Percentiles rank a stretch among this genome's conserved stretches.
Conservation (phyloP, 257 asterid species). For the Solanum lignicaule region DNA sequence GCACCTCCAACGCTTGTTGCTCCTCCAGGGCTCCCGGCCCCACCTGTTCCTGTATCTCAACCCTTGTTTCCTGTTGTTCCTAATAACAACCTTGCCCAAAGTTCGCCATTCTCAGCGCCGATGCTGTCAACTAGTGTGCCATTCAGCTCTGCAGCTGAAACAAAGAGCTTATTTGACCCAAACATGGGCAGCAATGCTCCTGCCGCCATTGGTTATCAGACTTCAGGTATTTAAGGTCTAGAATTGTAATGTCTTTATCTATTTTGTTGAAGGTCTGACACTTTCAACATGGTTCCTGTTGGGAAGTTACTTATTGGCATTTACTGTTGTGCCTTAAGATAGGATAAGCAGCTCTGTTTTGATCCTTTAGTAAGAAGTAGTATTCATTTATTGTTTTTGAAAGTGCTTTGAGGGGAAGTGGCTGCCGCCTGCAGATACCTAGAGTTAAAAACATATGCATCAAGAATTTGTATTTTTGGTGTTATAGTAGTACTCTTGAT, state of each 20-base stretch:
- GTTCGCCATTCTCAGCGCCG: slow-evolving; percentile 43
- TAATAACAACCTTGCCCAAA: slow-evolving; percentile 32
- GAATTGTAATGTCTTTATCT: slow-evolving; percentile 5
- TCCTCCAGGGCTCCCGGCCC: slow-evolving; percentile 64
- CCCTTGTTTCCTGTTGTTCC: slow-evolving; percentile 78
- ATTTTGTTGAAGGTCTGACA: not conserved
- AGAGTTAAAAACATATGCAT: not conserved
- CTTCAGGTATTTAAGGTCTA: slow-evolving; percentile 41
- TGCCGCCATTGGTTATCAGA: slow-evolving; percentile 24
- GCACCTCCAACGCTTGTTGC: slow-evolving; percentile 38
- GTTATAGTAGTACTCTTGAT: not conserved
- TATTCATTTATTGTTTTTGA: not conserved
- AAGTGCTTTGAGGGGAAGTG: not conserved
- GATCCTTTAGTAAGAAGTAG: not conserved
- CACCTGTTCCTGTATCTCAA: slow-evolving; percentile 52
- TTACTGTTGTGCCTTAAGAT: not conserved
- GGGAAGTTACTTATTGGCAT: not conserved
- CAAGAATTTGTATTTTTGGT: not conserved
- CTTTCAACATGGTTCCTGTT: not conserved
- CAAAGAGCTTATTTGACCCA: slow-evolving; percentile 26
- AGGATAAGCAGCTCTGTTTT: not conserved
- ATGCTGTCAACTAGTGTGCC: slow-evolving; percentile 29
- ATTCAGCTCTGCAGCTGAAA: slow-evolving; percentile 27
- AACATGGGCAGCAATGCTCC: slow-evolving; percentile 23
- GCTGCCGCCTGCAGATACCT: not conserved